These are phyloP conservation scores for Jasminum sambac DNA, from an alignment of 257 asterid species.

Conservation along the genomic window DNA sequence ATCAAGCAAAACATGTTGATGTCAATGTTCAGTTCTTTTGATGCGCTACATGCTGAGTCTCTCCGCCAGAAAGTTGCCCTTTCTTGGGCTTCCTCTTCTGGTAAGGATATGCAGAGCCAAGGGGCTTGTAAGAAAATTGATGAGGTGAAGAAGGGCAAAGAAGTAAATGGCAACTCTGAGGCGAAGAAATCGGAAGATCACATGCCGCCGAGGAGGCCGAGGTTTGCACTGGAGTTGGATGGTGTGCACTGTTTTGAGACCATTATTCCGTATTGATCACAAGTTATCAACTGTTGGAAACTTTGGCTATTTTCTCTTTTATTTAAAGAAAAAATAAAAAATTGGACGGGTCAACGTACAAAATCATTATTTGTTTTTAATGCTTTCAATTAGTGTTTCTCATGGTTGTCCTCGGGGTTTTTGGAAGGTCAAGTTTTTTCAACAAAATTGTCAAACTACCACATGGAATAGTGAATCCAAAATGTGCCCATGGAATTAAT, in stretches of 20 bases:
- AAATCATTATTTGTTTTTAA: no score
- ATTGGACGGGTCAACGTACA: no score
- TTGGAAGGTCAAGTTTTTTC: no score
- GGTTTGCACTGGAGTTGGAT: conserved; percentile 51
- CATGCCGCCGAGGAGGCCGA: conserved; percentile 28
- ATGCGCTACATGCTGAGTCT: conserved; percentile 51
- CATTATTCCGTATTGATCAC: conserved; percentile 33
- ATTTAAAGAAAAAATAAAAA: no score
- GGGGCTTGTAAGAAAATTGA: conserved; percentile 9
- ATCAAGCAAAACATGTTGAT: conserved; percentile 10
- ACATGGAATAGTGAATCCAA: no score
- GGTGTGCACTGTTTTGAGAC: conserved; percentile 53
- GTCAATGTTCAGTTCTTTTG: conserved; percentile 68
- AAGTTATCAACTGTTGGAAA: neutral
- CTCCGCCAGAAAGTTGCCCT: conserved; percentile 36
- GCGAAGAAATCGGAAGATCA: neutral
- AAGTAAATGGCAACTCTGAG: conserved; percentile 19
- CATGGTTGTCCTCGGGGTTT: no score
- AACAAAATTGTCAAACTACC: no score
- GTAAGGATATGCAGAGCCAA: neutral
- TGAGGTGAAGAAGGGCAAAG: conserved; percentile 34
- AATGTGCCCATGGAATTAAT: no score
- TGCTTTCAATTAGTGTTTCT: no score
- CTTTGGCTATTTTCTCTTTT: no score
- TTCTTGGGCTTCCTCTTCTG: conserved; percentile 21